Evolutionary conservation across 345 rosid species (phyloP).

Genomic region (Psidium friedrichsthalianum): DNA sequence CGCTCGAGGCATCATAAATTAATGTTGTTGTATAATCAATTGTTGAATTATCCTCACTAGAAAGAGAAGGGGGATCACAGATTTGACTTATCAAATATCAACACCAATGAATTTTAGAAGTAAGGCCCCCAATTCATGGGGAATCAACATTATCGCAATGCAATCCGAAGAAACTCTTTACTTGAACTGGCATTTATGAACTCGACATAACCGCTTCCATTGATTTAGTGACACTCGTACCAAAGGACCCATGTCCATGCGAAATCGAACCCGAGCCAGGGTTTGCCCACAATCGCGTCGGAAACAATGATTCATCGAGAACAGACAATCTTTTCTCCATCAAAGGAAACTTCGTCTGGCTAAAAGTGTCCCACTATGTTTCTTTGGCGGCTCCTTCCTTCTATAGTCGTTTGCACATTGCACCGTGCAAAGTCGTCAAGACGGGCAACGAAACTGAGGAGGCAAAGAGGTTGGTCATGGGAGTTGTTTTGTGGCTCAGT

Average conservation of each 20-base stretch:
- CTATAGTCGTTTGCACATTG: background rate
- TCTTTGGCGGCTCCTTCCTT: background rate
- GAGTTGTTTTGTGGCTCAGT: background rate
- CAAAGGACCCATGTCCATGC: background rate
- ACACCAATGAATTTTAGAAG: background rate
- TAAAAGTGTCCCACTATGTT: background rate
- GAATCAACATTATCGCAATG: background rate
- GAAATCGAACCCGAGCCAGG: background rate
- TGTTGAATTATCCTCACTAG: background rate
- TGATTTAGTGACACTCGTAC: background rate
- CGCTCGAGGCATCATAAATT: too few relatives aligned
- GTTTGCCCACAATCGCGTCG: background rate
- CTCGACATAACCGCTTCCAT: background rate
- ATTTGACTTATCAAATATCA: background rate
- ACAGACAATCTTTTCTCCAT: background rate
- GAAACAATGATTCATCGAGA: background rate
- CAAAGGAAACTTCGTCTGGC: background rate
- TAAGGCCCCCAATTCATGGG: too few relatives aligned
- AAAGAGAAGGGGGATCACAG: background rate
- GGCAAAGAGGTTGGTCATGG: background rate
- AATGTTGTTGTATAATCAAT: too few relatives aligned
- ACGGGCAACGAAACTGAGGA: background rate
- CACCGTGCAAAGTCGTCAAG: background rate
- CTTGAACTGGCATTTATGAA: background rate
- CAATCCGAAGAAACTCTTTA: background rate